Base-by-base conservation (phyloP, 2,329 filamentous ascomycete genomes). In the Trichoderma sp. region DNA sequence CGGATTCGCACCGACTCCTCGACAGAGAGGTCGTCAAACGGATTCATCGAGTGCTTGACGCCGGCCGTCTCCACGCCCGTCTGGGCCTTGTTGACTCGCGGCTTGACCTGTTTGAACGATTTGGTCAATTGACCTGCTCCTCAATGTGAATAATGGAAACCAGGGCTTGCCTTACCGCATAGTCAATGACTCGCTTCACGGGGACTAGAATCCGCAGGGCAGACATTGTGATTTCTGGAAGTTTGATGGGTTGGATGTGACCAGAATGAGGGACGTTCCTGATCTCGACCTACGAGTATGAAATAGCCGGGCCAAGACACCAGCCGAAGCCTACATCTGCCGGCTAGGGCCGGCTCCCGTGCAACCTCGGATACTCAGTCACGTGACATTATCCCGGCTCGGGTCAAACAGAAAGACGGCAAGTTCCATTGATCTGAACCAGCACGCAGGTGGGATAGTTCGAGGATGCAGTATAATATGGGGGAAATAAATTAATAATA, bases 11-110 rank as follows among this genome's bases (percentile, higher is more conserved):
- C 92, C 61, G 94, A 92, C 84, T 98, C 95, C 83, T 99, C 95
- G 80, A 99, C 89, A 52, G 93, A 96, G 76, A 99, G 92, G 81
- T 99, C 95, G 84, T 99, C 95, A 82, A 99, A 99, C 22, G 95
- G 95, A 86, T 98, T 99, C 88, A 99, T 94, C 78, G 90, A 94
- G 86, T 98, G 94, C 83, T 98, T 98, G 76, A 98, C 93, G 73
- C 92, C 92, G 71, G 90, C 86, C 66, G 92, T 97, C 82, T 97
- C 94, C 81, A 99, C 91, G 77, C 89, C 94, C 70, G 94, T 97
- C 81, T 87, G 86, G 74, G 87, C 81, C 79, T 89, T 90, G 83
- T 90, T 90, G 78, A 90, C 87, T 73, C 88, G 87, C 67, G 87
- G 87, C 76, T 89, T 90, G 83, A 90, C 86, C 88, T 90, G 73